Base-by-base conservation (phyloP, 164 flowering plant species). In the Vitis riparia region DNA sequence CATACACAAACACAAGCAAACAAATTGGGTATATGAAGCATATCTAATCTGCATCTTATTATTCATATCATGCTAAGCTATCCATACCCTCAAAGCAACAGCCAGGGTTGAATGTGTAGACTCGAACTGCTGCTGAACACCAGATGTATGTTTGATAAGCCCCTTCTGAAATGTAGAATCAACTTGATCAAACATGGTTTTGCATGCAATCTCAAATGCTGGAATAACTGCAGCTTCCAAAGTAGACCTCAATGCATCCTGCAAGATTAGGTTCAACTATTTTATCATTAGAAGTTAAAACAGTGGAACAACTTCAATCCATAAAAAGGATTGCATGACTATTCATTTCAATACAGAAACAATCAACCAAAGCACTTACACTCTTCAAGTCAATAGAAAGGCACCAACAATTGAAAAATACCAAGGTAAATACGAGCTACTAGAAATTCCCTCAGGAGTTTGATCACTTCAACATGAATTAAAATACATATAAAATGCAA, bases 141-240 rank as follows among this genome's bases (percentile, higher is more conserved):
- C 83, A 75, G 80, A 55, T 32, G 86, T 74, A 76, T 91, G 94
- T 68, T 93, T 85, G 12, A 63, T 65, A 79, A 93, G 78, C 55
- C 97, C 98, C 71, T 84, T 90, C 77, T 87, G 92, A 67, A 90
- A 87, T 67, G 90, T 79, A 51, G 85, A 67, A 76, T 91, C 91
- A 66, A 93, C 81, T 79, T 93, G 98, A 78, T 89, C 97, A 84
- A 93, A 91, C 94, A 90, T 87, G 56, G 83, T 81, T 80, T 84
- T 86, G 86, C 98, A 93, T 55, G 97, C 83, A 80, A 77, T 74
- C 84, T 93, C 98, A 77, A 93, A 91, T 29, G 97, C 89, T 11
- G 97, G 98, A 71, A 93, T 76, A 9, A 90, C 74, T 47, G 96
- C 84, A 48, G 87, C 75, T 79, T 93, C 98, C 80, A 93, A 71